Evolutionary conservation across 208 protist species (phyloP).

Genomic region (Kentomonas sorsogonicus): DNA sequence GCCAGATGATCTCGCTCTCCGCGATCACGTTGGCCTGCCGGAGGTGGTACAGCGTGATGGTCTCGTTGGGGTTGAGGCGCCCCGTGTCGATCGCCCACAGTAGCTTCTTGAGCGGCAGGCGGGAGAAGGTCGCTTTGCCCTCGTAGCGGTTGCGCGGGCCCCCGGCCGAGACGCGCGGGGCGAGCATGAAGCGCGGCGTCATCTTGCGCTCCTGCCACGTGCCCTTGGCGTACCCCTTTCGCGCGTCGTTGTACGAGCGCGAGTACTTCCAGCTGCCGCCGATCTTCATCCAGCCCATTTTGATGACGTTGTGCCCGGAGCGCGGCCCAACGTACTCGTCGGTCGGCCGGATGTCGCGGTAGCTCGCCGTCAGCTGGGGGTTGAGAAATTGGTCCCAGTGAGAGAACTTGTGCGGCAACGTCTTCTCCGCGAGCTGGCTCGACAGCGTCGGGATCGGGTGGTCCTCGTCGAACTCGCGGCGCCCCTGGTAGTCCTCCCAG

Average conservation of each 20-base stretch:
- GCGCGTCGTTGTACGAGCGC: constrained; percentile 76
- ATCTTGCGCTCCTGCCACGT: constrained; percentile 90
- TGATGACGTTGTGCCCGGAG: constrained; percentile 81
- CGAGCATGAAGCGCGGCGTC: constrained; percentile 89
- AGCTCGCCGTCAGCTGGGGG: constrained; percentile 69
- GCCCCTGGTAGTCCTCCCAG: constrained; percentile 77
- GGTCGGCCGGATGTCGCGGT: constrained; percentile 59
- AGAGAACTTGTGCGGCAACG: constrained; percentile 73
- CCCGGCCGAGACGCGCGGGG: constrained; percentile 74
- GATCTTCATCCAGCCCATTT: constrained; percentile 91
- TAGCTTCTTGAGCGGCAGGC: constrained; percentile 59
- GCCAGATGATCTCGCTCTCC: constrained; percentile 78
- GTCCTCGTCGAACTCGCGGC: constrained; percentile 78
- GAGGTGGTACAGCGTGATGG: constrained; percentile 84
- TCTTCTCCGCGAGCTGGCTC: constrained; percentile 65
- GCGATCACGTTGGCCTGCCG: constrained; percentile 64
- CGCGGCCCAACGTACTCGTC: constrained; percentile 84
- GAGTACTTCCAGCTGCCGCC: constrained; percentile 87
- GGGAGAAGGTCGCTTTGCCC: constrained; percentile 75
- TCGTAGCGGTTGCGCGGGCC: constrained; percentile 84
- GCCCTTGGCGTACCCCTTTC: constrained; percentile 64
- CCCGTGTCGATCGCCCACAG: constrained; percentile 86
- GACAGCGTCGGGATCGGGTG: constrained; percentile 78
- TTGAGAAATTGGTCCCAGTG: constrained; percentile 88
- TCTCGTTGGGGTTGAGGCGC: constrained; percentile 84